phyloP scores from a whole-genome alignment of 108 stramenopile genomes.

The Nitzschia sp. region DNA sequence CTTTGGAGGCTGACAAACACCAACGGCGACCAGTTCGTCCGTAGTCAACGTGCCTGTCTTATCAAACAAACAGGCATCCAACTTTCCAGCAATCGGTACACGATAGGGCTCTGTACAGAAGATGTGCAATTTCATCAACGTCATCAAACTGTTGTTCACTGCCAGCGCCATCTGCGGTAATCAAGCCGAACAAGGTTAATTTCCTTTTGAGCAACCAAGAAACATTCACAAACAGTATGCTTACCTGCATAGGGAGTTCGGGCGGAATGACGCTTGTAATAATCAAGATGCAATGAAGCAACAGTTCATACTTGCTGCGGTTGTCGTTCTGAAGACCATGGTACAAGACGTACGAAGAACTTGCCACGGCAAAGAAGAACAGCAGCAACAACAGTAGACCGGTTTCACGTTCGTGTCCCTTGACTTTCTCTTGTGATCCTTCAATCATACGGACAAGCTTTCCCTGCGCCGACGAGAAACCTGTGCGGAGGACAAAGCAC shows the following conservation, averaged over 20 bases:
- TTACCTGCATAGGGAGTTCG: slow-evolving; percentile 78
- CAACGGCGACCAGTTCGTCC: slow-evolving; percentile 95
- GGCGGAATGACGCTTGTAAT: slow-evolving; percentile 96
- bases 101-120: slow-evolving; percentile 97
- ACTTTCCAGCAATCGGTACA: slow-evolving; percentile 95
- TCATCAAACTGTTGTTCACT: slow-evolving; percentile 95
- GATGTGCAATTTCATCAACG: slow-evolving; percentile 94
- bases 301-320: slow-evolving; percentile 89
- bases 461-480: slow-evolving; percentile 96
- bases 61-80: slow-evolving; percentile 96
- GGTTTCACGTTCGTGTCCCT: slow-evolving; percentile 92
- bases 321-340: slow-evolving; percentile 88
- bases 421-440: slow-evolving; percentile 95
- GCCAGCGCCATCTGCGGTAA: slow-evolving; percentile 96
- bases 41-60: slow-evolving; percentile 98
- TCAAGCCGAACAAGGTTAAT: too few species aligned
- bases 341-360: slow-evolving; percentile 92
- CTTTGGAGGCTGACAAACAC: slow-evolving; percentile 65
- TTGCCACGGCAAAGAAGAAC: slow-evolving; percentile 92
- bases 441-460: slow-evolving; percentile 99
- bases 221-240: not conserved
- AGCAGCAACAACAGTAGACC: slow-evolving; percentile 88
- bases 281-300: slow-evolving; percentile 95
- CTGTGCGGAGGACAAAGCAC: slow-evolving; percentile 93
- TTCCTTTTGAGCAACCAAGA: not conserved